Evolutionary conservation across 228 moss, liverwort and hornwort species (phyloP), one percentile per base, ranked within the genome.

Genomic region (Sphagnum magellanicum): DNA sequence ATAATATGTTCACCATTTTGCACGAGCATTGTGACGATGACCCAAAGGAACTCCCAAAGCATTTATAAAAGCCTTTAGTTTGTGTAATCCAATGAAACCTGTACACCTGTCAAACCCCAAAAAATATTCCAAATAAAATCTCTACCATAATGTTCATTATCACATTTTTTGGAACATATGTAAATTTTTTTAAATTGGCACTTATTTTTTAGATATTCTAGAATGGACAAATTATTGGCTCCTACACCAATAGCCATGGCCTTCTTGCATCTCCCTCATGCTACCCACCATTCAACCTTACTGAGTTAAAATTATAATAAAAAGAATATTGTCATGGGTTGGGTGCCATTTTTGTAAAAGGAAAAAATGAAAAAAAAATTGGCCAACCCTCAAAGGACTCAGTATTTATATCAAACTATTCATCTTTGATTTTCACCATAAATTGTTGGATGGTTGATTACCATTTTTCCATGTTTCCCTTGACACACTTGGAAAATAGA

Each of bases 61-160:
- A 15, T 70, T 73, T 12, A 98, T 78, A 79, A 98, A 98, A 5
- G 75, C 52, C 52, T 68, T 76, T 6, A 98, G 76, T 50, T 93
- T 98, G 58, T 98, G 97, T 58, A 88, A 77, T 68, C 97, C 91
- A n/a, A 93, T 87, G 14, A 87, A 91, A 48, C 93, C 89, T 0
- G 52, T 87, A 74, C 88, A 80, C 67, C 97, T 98, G 68, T 32
- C 50, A 72, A 57, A 50, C 6, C 6, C 10, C 7, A 4, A 64
- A 63, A 63, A 48, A 15, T 15, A 32, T 6, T 61, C 0, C 0
- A 48, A 8, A 50, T 32, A 32, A 32, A 32, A 32, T 32, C 1
- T 32, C 32, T 32, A 3, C 32, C 32, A 32, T 32, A 32, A 32
- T 32, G 3, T 32, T 48, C n/a, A 4, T 57, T 46, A 48, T 10